Conservation (phyloP, 441 rosid genomes). For the Breynia disticha region DNA sequence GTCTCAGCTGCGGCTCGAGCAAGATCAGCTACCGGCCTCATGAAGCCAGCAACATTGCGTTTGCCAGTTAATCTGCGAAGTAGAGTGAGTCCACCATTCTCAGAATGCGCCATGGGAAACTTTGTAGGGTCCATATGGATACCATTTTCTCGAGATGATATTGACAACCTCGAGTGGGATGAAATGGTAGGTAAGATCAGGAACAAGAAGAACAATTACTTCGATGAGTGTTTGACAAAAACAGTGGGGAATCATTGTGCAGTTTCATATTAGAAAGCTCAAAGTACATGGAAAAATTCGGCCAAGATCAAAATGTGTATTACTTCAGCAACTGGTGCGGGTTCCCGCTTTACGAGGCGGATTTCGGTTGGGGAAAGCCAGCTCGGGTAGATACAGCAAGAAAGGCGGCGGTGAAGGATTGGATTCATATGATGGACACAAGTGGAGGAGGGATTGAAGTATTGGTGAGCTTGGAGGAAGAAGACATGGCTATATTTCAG, state of each 20-base stretch:
- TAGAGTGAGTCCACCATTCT: constrained; percentile 5
- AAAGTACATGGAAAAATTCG: constrained; percentile 15
- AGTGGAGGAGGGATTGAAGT: neutral
- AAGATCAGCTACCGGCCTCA: constrained; percentile 6
- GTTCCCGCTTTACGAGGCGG: constrained; percentile 24
- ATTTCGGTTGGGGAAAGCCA: constrained; percentile 47
- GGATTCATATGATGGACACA: constrained; percentile 21
- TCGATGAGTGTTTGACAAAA: constrained; percentile 7
- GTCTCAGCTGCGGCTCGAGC: constrained; percentile 20
- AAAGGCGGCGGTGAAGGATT: constrained; percentile 15
- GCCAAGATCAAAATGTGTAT: constrained; percentile 18
- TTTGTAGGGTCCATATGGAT: neutral
- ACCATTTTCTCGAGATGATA: neutral
- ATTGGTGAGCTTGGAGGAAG: neutral
- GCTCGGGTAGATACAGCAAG: constrained; percentile 22
- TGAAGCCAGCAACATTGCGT: constrained; percentile 14
- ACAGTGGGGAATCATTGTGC: constrained; percentile 2
- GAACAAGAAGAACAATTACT: constrained; percentile 11
- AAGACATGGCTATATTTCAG: neutral
- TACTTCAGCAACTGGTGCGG: constrained; percentile 24
- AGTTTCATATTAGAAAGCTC: neutral
- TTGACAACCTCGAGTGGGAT: neutral
- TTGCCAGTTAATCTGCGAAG: constrained; percentile 17
- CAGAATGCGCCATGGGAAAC: neutral
- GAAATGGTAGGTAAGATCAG: neutral